Evolutionary conservation across 148 eudicot genomes (phyloP).

Genomic region (Amaranthus palmeri): DNA sequence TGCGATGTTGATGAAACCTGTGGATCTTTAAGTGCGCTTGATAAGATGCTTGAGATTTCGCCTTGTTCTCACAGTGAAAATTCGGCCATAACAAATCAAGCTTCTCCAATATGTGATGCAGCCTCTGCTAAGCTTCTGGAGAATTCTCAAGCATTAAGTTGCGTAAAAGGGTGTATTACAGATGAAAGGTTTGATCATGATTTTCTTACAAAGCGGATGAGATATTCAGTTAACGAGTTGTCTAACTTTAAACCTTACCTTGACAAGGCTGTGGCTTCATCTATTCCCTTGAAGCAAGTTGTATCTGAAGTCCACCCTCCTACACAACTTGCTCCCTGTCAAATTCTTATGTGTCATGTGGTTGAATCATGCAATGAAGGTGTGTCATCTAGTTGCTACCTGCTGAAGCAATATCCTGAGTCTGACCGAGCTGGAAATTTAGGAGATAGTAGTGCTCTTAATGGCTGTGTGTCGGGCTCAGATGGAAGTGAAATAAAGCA

Average conservation of each 20-base stretch:
- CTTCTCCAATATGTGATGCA: conserved; percentile 31
- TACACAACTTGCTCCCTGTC: conserved; percentile 22
- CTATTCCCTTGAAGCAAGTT: conserved; percentile 39
- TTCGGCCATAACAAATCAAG: conserved; percentile 50
- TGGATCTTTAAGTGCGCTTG: conserved; percentile 26
- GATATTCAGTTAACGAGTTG: conserved; percentile 49
- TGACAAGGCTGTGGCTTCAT: conserved; percentile 30
- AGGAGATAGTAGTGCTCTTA: conserved; percentile 24
- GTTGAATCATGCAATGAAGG: conserved; percentile 76
- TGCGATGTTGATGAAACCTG: conserved; percentile 34
- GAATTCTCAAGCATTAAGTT: conserved; percentile 21
- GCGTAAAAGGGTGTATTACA: conserved; percentile 25
- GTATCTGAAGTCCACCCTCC: conserved; percentile 37
- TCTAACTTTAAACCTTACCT: conserved; percentile 45
- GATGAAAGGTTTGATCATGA: conserved; percentile 27
- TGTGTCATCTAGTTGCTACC: conserved; percentile 57
- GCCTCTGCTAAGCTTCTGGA: conserved; percentile 26
- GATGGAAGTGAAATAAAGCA: conserved; percentile 58
- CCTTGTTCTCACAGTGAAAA: conserved; percentile 43
- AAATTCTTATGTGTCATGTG: conserved; percentile 51
- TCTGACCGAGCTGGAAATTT: conserved; percentile 22
- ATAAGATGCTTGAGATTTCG: conserved; percentile 30
- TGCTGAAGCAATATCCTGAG: conserved; percentile 42
- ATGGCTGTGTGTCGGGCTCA: conserved; percentile 31
- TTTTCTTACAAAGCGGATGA: conserved; percentile 41